Percentiles rank a stretch among this genome's conserved stretches.
These are phyloP conservation scores for Tylopilus rubrobrunneus DNA, from an alignment of 768 basidiomycete genomes.

Conservation along the genomic window DNA sequence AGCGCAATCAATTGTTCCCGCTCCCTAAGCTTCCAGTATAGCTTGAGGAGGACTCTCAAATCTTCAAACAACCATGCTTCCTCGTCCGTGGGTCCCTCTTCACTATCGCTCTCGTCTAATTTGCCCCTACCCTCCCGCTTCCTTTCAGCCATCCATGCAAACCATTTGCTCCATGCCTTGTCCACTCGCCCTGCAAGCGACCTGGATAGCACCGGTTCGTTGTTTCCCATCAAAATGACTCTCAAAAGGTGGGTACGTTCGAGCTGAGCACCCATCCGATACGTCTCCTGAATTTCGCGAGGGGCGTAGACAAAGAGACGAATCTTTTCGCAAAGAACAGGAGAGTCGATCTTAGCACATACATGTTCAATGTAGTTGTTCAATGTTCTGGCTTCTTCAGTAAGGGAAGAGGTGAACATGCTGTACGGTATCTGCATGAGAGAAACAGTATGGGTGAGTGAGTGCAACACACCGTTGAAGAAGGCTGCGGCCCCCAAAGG, in stretches of 20 bases:
- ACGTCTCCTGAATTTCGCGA: constrained; percentile 80
- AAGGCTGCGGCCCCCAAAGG: constrained; percentile 90
- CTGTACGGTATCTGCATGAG: constrained; percentile 36
- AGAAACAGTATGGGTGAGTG: not conserved
- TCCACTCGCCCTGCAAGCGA: constrained; percentile 80
- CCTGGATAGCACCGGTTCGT: constrained; percentile 69
- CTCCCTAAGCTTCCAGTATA: constrained; percentile 79
- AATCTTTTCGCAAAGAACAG: constrained; percentile 83
- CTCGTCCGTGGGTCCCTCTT: constrained; percentile 89
- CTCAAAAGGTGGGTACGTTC: constrained; percentile 76
- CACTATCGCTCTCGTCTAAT: constrained; percentile 65
- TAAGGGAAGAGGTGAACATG: constrained; percentile 92
- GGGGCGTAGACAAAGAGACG: constrained; percentile 83
- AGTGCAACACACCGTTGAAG: constrained; percentile 65
- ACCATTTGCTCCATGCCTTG: constrained; percentile 74
- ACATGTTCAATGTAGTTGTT: constrained; percentile 87
- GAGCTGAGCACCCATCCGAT: constrained; percentile 70
- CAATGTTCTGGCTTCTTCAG: constrained; percentile 82
- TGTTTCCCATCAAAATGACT: constrained; percentile 73
- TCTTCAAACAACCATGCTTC: constrained; percentile 98
- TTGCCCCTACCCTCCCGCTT: constrained; percentile 40
- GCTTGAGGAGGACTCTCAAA: constrained; percentile 68
- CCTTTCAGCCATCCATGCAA: constrained; percentile 60
- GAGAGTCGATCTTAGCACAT: constrained; percentile 85
- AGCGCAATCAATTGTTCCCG: constrained; percentile 89